Evolutionary conservation across 2,329 filamentous ascomycete genomes (phyloP), one percentile per base, ranked within the genome.

Genomic region (Claviceps purpurea): DNA sequence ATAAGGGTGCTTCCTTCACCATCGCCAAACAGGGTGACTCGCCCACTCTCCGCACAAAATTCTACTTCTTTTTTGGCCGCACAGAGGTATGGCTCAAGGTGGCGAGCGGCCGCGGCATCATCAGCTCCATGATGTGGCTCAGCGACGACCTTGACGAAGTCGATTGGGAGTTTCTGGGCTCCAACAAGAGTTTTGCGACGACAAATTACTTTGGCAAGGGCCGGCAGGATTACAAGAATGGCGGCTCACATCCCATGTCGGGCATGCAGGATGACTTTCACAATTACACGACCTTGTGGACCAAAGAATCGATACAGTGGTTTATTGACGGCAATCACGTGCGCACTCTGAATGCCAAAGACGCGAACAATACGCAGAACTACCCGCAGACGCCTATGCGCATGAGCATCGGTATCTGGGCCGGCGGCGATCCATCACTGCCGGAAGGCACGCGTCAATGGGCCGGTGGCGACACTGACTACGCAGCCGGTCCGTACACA

Each of bases 61-160:
- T 89, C 65, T 93, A 89, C 71, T 85, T 95, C 68, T 89, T 94
- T 73, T 91, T 85, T 58, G 89, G 89, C 51, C 80, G 82, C 55
- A 82, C 88, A 52, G 87, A 93, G 67, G 76, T 91, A 53, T 75
- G 79, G 58, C 78, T 94, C 73, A 87, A 88, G 70, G 85, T 86
- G 4, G 82, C 89, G 0, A 70, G 73, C 1, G 89, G 89, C 18
- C 71, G 70, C 7, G 89, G 89, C 50, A 83, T 95, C 56, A 79
- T 95, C 60, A 89, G 83, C 61, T 82, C 86, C 56, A 83, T 94
- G 62, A 90, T 95, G 64, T 76, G 91, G 66, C 76, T 93, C 58
- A 91, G 85, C 49, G 85, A 93, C 59, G 84, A 89, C 60, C 75
- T 91, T 14, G 89, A 95, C 64, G 88, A 95, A 68, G 82, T 95